phyloP scores from a whole-genome alignment of 495 filamentous ascomycete genomes.

The Annulohypoxylon maeteangense region DNA sequence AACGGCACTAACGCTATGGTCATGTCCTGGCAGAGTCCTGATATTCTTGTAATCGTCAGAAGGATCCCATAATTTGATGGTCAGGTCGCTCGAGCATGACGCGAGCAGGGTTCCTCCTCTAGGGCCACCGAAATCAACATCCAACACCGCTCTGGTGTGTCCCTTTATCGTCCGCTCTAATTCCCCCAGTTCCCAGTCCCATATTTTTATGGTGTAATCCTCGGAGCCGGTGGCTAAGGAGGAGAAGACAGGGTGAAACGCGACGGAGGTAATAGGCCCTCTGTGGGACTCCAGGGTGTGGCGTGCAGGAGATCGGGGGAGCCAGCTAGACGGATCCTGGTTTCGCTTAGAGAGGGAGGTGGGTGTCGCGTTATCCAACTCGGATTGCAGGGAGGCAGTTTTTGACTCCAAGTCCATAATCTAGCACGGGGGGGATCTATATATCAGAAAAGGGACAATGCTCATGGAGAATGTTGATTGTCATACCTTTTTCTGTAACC shows the following conservation, averaged over 20 bases:
- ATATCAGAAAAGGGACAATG: conserved; percentile 24
- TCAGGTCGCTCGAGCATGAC: conserved; percentile 89
- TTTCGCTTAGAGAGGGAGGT: conserved; percentile 80
- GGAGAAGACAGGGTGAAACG: conserved; percentile 94
- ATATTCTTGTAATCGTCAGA: conserved; percentile 96
- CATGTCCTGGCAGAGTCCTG: conserved; percentile 90
- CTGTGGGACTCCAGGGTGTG: conserved; percentile 90
- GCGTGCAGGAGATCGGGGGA: conserved; percentile 80
- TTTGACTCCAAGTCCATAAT: conserved; percentile 93
- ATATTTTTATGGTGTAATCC: conserved; percentile 89
- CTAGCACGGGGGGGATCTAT: conserved; percentile 57
- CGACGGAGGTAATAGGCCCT: conserved; percentile 82
- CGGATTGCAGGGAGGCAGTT: conserved; percentile 75
- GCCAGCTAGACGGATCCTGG: conserved; percentile 87
- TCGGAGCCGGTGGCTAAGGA: conserved; percentile 93
- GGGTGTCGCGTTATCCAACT: conserved; percentile 87
- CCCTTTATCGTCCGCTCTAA: conserved; percentile 92
- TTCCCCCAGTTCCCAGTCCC: conserved; percentile 98
- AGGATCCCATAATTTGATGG: conserved; percentile 97
- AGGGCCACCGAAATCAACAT: conserved; percentile 92
- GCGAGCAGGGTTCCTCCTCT: conserved; percentile 86
- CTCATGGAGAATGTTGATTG: not conserved
- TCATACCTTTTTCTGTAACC: conserved; percentile 87
- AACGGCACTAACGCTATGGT: conserved; percentile 88
- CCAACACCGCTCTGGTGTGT: conserved; percentile 88